phyloP scores from a whole-genome alignment of 1,139 yeast genomes.

The Meyerozyma athensensis region DNA sequence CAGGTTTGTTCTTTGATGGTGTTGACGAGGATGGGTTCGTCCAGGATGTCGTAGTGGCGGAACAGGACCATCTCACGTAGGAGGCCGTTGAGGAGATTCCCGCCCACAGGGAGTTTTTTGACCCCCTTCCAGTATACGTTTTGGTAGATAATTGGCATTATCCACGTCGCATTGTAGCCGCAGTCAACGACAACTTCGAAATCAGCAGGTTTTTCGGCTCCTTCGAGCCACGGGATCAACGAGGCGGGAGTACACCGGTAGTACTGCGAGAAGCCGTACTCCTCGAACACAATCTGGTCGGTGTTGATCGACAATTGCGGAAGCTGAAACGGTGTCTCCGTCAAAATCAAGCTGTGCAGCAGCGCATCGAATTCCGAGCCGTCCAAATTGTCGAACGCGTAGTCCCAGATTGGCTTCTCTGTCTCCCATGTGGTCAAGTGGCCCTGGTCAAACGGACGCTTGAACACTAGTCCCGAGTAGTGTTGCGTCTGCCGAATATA shows the following conservation, averaged over 20 bases:
- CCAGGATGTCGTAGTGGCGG: conserved; percentile 89
- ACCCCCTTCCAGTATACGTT: conserved; percentile 76
- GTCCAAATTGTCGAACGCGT: conserved; percentile 40
- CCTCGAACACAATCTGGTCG: conserved; percentile 93
- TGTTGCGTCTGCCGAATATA: conserved; percentile 61
- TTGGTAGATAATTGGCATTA: conserved; percentile 80
- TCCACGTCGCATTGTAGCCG: conserved; percentile 86
- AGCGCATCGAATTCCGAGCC: conserved; percentile 37
- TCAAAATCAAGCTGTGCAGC: conserved; percentile 50
- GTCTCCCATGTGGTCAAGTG: conserved; percentile 90
- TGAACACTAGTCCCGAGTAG: conserved; percentile 67
- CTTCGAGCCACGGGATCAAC: conserved; percentile 64
- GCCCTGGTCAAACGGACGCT: conserved; percentile 85
- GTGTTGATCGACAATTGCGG: conserved; percentile 81
- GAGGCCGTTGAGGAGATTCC: conserved; percentile 76
- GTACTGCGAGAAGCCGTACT: conserved; percentile 72
- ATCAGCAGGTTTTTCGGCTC: conserved; percentile 35
- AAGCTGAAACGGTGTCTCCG: conserved; percentile 79
- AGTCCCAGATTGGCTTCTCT: conserved; percentile 92
- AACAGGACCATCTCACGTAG: conserved; percentile 81
- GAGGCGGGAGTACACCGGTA: conserved; percentile 61
- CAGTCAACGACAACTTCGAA: conserved; percentile 80
- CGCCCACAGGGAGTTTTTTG: conserved; percentile 75
- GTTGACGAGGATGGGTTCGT: conserved; percentile 81
- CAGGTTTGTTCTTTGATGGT: conserved; percentile 80